phyloP scores from a whole-genome alignment of 2,329 filamentous ascomycete genomes.

The Neofusicoccum umdonicola region DNA sequence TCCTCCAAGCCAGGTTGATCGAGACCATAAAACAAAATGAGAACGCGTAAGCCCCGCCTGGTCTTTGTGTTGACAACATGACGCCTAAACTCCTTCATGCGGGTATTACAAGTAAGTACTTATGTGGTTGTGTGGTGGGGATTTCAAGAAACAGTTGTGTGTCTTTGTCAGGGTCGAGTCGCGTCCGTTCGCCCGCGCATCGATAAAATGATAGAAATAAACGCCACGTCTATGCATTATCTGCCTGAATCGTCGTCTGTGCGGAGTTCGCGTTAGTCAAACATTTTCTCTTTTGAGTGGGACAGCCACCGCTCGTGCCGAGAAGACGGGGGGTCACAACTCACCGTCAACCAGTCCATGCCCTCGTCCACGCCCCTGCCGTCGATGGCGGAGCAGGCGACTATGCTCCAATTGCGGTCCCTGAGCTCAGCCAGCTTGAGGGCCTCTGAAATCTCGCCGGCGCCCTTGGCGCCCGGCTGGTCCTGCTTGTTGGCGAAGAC shows the following conservation, averaged over 20 bases:
- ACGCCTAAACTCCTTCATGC: conserved; percentile 15
- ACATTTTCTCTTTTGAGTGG: too few species aligned
- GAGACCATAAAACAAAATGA: neutral
- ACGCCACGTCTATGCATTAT: conserved; percentile 15
- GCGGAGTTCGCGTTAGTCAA: neutral
- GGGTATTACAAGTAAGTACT: conserved; percentile 11
- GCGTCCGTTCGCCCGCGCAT: neutral
- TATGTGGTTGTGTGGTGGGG: neutral
- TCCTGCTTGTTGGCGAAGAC: conserved; percentile 99
- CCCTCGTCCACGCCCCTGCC: conserved; percentile 92
- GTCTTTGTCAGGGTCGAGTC: neutral
- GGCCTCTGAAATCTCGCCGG: conserved; percentile 94
- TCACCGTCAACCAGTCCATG: conserved; percentile 97
- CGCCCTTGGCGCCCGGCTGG: conserved; percentile 92
- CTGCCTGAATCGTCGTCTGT: conserved; percentile 17
- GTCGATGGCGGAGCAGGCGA: conserved; percentile 94
- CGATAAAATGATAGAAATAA: neutral
- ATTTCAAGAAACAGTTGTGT: neutral
- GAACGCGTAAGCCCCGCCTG: neutral
- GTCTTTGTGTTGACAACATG: neutral
- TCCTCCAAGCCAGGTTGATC: neutral
- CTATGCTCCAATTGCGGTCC: conserved; percentile 98
- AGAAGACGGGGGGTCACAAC: conserved; percentile 28
- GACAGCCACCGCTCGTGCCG: too few species aligned
- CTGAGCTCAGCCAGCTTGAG: conserved; percentile 85